Conservation (phyloP, 495 filamentous ascomycete genomes). For the Letharia columbiana region DNA sequence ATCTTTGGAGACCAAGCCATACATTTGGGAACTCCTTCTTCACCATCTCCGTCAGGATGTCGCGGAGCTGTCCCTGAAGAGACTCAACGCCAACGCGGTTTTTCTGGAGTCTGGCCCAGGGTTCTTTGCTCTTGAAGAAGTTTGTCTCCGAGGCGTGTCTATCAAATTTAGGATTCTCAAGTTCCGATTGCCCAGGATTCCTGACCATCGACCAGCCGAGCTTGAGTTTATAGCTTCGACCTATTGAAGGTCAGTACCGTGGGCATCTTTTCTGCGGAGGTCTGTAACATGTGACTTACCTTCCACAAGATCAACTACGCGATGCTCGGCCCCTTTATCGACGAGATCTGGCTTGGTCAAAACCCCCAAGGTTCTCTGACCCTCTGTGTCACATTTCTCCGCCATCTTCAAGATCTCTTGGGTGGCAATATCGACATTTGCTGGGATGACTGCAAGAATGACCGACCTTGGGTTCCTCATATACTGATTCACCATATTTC, state of each 20-base stretch:
- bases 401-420: conserved; percentile 24
- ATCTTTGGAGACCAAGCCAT: not conserved
- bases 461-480: conserved; percentile 28
- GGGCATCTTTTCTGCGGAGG: conserved; percentile 16
- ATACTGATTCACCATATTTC: conserved; percentile 37
- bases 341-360: conserved; percentile 39
- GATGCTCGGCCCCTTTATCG: conserved; percentile 33
- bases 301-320: conserved; percentile 36
- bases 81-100: conserved; percentile 41
- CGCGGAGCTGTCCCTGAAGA: conserved; percentile 37
- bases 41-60: conserved; percentile 38
- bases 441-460: conserved; percentile 26
- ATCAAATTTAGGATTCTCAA: conserved; percentile 26
- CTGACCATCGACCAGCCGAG: conserved; percentile 47
- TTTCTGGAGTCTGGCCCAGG: conserved; percentile 33
- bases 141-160: conserved; percentile 31
- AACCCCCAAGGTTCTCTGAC: conserved; percentile 39
- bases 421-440: conserved; percentile 24
- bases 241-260: conserved; percentile 29
- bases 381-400: conserved; percentile 25
- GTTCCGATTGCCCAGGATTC: conserved; percentile 41
- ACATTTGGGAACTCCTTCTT: conserved; percentile 45
- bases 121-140: conserved; percentile 33
- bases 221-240: conserved; percentile 28
- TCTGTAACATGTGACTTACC: conserved; percentile 25